Evolutionary conservation across 176 grass and related monocot species (phyloP), one percentile per base, ranked within the genome.

Genomic region (Tuctoria greenei): DNA sequence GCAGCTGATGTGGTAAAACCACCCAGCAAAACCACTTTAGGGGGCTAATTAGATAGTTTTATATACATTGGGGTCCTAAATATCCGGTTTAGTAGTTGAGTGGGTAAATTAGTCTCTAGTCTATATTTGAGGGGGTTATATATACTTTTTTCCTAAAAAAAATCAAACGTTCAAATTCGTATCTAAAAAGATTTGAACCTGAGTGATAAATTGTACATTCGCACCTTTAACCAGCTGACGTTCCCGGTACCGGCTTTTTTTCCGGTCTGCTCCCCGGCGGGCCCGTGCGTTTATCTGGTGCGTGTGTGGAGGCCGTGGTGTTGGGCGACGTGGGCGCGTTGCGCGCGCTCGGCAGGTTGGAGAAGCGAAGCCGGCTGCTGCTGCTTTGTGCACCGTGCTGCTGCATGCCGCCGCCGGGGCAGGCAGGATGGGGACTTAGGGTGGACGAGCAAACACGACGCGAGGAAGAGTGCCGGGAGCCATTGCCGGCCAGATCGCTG

Each of bases 261-360:
- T 1, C 5, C 47, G 4, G 4, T 17, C 52, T 10, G 52, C n/a
- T 55, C n/a, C 54, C 20, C 0, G 51, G n/a, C n/a, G n/a, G 20
- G 7, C 20, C 54, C 21, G n/a, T 12, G 9, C 37, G 21, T 74
- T 21, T 36, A 26, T 31, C 25, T 45, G 1, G 50, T 31, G 40
- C 39, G 73, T 25, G 25, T 38, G 49, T 47, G 82, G 49, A 28
- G 28, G 24, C 60, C 40, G 40, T 40, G 18, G 56, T 20, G n/a
- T n/a, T n/a, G 31, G 23, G 35, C 61, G 66, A 64, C 74, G 82
- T 85, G 69, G 67, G 25, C 44, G 50, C 55, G 54, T 20, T 70
- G 37, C 55, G 13, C 11, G 4, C 10, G 47, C 4, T 1, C 31
- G 31, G 31, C 31, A 31, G 9, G 26, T 25, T 72, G 47, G 59